Base-by-base conservation (phyloP, 768 basidiomycete species). In the Phylloporus arenicola region DNA sequence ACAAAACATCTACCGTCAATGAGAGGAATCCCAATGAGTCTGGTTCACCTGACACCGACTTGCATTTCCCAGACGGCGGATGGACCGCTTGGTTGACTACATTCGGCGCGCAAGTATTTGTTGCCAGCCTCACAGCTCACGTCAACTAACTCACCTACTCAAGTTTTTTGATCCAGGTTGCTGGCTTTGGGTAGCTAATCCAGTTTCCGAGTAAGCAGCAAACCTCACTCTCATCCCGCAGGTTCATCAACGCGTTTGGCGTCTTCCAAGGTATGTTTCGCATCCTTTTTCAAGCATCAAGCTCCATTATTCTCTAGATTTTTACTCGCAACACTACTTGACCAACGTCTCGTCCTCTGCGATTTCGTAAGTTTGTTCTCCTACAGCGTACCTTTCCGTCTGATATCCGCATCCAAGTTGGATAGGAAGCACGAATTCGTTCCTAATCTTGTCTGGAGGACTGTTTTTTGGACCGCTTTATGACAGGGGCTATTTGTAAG, bases 401-500 rank as follows among this genome's bases (percentile, higher is more conserved):
- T 47, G 25, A 52, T n/a, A 8, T 22, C 37, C 6, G 11, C 20
- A 1, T 44, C 44, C 31, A 49, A 72, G 69, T 6, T 74, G 69
- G 70, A 74, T 82, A 54, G 80, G 79, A 22, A 77, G 78, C 43
- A 65, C 72, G 4, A 76, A 79, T 48, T 56, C 77, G 2, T 71
- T 76, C 42, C 57, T 80, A 14, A 58, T 73, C 6, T 55, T 79
- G 17, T 70, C 72, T 0, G 67, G 68, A 31, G 77, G 78, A 1
- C 60, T 79, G 25, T 56, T 79, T 39, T 68, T 74, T 16, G 80
- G 80, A 4, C 69, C 72, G n/a, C 68, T 73, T 5, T 75, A 76
- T 54, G 81, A 81, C 47, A 68, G 61, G 11, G 81, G 80, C 31
- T 75, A 77, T 61, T 79, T 78, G 75, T 75, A 53, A 20, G 72